These are phyloP conservation scores for Solanum sejunctum DNA, from an alignment of 257 asterid species.

Conservation along the genomic window DNA sequence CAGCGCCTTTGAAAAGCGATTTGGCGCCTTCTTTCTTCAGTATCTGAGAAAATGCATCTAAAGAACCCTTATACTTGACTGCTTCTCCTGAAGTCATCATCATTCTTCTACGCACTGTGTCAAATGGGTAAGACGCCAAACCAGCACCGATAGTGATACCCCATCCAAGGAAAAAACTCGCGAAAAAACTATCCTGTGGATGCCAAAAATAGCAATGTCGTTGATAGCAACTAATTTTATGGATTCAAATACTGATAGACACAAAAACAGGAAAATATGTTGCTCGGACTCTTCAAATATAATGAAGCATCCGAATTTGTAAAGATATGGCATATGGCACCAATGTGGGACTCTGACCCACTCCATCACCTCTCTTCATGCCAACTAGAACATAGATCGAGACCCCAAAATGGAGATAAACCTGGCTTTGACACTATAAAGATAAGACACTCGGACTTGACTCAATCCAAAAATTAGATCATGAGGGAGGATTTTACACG, in stretches of 20 bases:
- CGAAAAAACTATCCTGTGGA: slow-evolving; percentile 11
- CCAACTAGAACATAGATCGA: not conserved
- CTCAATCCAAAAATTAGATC: not conserved
- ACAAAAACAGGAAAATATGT: not conserved
- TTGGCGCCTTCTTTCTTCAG: slow-evolving; percentile 3
- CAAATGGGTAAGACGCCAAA: slow-evolving; percentile 6
- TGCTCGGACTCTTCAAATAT: not conserved
- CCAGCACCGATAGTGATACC: slow-evolving; percentile 10
- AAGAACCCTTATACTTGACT: slow-evolving; percentile 2
- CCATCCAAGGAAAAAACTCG: slow-evolving; percentile 15
- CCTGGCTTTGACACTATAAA: not conserved
- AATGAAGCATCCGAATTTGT: not conserved
- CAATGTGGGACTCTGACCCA: not conserved
- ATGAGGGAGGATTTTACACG: not conserved
- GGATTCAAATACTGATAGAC: not conserved
- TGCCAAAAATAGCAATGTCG: not conserved
- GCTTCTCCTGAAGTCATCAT: slow-evolving; percentile 14
- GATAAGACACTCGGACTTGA: not conserved
- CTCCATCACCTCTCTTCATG: not conserved
- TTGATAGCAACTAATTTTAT: not conserved
- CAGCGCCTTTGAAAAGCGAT: slow-evolving; percentile 10
- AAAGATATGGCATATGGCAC: not conserved
- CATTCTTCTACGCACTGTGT: slow-evolving; percentile 11
- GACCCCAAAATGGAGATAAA: not conserved
- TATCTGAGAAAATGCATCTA: slow-evolving; percentile 12